Conservation (phyloP, 768 basidiomycete genomes). For the Boletus speciosus region DNA sequence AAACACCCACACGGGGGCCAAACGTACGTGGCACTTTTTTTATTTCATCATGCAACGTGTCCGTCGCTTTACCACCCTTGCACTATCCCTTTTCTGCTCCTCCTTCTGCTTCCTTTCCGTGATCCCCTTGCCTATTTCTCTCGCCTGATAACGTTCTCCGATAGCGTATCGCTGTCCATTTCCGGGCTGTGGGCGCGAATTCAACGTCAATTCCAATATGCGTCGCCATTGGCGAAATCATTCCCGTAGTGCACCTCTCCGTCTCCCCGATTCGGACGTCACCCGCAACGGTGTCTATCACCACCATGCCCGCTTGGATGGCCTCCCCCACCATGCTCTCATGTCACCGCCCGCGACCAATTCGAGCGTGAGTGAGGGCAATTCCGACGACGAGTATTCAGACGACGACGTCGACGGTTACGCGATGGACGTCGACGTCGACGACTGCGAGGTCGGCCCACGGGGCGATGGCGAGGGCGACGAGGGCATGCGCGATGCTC, state of each 20-base stretch:
- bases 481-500: conserved; percentile 14
- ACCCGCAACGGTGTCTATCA: conserved; percentile 2
- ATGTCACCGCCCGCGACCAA: conserved; percentile 31
- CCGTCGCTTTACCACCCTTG: conserved; percentile 11
- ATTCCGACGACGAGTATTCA: conserved; percentile 30
- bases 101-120: not conserved
- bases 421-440: conserved; percentile 25
- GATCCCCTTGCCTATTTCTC: not conserved
- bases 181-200: conserved; percentile 70
- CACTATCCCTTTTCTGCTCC: conserved; percentile 6
- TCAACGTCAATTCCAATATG: conserved; percentile 87
- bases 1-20: conserved; percentile 41
- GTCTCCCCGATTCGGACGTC: conserved; percentile 22
- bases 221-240: conserved; percentile 76
- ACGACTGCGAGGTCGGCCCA: conserved; percentile 1
- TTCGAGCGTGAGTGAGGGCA: conserved; percentile 27
- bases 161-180: conserved; percentile 72
- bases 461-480: not conserved
- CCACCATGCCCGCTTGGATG: conserved; percentile 9
- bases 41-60: conserved; percentile 23
- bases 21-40: conserved; percentile 28
- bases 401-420: conserved; percentile 24
- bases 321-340: conserved; percentile 12
- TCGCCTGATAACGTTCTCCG: conserved; percentile 11
- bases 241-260: conserved; percentile 25